Conservation (phyloP, 352 stramenopile species). For the Phytophthora sp. region DNA sequence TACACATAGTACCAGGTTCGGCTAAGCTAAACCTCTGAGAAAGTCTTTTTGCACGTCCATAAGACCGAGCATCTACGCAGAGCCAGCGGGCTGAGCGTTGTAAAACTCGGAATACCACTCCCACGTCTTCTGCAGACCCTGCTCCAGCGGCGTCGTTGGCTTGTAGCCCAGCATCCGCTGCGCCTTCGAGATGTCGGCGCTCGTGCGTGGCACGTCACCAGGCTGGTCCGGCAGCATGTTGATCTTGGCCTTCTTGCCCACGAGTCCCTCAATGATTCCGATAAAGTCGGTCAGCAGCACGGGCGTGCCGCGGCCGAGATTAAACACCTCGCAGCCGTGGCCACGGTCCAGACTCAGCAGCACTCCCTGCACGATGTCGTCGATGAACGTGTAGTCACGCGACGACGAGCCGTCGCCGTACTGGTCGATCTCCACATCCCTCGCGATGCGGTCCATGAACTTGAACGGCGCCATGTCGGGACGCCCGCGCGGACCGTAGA, state of each 20-base stretch:
- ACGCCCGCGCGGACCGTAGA: constrained; percentile 95
- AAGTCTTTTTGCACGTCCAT: too few relatives aligned
- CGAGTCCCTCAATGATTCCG: constrained; percentile 92
- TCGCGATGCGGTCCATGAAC: constrained; percentile 96
- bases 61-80: neutral
- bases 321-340: constrained; percentile 95
- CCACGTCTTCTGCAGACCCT: constrained; percentile 94
- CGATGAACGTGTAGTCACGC: constrained; percentile 98
- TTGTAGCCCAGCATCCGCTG: constrained; percentile 93
- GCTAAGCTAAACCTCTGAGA: too few relatives aligned
- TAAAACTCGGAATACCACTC: constrained; percentile 92
- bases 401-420: constrained; percentile 96
- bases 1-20: too few relatives aligned
- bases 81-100: neutral
- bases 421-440: constrained; percentile 94
- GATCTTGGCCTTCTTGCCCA: constrained; percentile 94
- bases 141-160: constrained; percentile 91
- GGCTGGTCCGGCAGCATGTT: constrained; percentile 94
- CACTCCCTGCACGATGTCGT: constrained; percentile 97
- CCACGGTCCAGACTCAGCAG: constrained; percentile 72
- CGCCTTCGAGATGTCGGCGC: constrained; percentile 96
- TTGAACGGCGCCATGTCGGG: constrained; percentile 99
- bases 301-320: constrained; percentile 95
- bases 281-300: constrained; percentile 97
- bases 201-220: constrained; percentile 97